phyloP scores from a whole-genome alignment of 2,329 filamentous ascomycete species.

The Pseudopithomyces maydicus region DNA sequence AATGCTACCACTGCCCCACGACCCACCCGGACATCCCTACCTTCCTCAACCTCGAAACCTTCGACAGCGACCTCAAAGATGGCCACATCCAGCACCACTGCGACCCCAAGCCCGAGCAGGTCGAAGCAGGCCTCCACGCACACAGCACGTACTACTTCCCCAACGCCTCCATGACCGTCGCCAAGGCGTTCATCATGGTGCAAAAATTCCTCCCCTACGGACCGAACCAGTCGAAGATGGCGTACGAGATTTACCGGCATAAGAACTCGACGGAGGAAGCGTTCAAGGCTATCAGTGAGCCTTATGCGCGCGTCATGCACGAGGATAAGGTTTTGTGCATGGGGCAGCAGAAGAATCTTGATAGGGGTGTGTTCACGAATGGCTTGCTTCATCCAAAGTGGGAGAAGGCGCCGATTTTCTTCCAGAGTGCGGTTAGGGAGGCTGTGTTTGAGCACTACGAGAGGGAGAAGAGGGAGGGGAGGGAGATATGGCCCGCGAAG shows the following conservation, averaged over 20 bases:
- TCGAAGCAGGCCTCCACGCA: conserved; percentile 22
- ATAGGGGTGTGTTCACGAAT: conserved; percentile 64
- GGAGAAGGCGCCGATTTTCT: conserved; percentile 62
- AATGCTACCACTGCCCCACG: conserved; percentile 66
- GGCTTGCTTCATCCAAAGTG: conserved; percentile 64
- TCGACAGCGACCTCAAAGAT: conserved; percentile 38
- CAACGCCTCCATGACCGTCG: conserved; percentile 25
- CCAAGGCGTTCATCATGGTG: conserved; percentile 62
- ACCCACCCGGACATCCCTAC: conserved; percentile 63
- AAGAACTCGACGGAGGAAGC: conserved; percentile 61
- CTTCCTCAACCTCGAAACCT: conserved; percentile 61
- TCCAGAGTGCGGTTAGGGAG: conserved; percentile 57
- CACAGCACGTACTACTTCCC: conserved; percentile 37
- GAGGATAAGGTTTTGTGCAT: conserved; percentile 68
- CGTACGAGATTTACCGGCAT: conserved; percentile 66
- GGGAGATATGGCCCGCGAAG: conserved; percentile 29
- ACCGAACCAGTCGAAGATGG: conserved; percentile 57
- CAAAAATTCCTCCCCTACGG: conserved; percentile 63
- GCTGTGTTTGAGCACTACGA: conserved; percentile 41
- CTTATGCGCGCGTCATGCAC: conserved; percentile 67
- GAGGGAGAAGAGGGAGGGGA: conserved; percentile 21
- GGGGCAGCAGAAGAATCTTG: conserved; percentile 63
- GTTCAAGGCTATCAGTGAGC: conserved; percentile 60
- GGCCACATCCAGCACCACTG: conserved; percentile 35
- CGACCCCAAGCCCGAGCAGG: conserved; percentile 21